Percentiles rank a stretch among this genome's conserved stretches.
phyloP scores from a whole-genome alignment of 140 eudicot genomes.

The Bidens hawaiensis region DNA sequence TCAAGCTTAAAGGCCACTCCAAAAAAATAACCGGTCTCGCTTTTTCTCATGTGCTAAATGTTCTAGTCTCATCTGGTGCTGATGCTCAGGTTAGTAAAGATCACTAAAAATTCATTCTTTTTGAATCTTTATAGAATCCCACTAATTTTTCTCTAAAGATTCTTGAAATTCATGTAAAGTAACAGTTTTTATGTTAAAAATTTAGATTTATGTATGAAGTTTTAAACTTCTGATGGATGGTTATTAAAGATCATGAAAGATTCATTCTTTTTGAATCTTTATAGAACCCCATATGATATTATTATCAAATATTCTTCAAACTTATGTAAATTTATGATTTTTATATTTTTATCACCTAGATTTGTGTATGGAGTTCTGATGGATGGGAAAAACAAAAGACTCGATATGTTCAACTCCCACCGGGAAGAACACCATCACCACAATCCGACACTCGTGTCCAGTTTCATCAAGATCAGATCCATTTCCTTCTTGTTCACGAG shows the following conservation, averaged over 20 bases:
- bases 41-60: constrained; percentile 70
- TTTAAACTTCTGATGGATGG: constrained; percentile 70
- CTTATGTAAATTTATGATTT: not conserved
- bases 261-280: not conserved
- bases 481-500: constrained; percentile 81
- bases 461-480: constrained; percentile 88
- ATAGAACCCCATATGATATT: not conserved
- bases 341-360: constrained; percentile 36
- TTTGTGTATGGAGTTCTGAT: constrained; percentile 85
- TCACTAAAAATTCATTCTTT: not conserved
- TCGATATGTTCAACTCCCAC: constrained; percentile 62
- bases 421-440: constrained; percentile 52
- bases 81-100: constrained; percentile 73
- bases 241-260: constrained; percentile 2
- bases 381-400: constrained; percentile 81
- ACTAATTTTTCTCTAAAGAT: not conserved
- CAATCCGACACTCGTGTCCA: constrained; percentile 89
- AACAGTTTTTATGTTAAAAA: not conserved
- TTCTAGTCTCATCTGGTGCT: constrained; percentile 88
- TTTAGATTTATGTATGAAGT: no score
- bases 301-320: not conserved
- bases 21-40: constrained; percentile 93
- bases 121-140: constrained; percentile 1
- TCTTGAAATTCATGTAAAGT: not conserved
- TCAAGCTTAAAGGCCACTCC: constrained; percentile 93